These are phyloP conservation scores for Herpotrichia juniperi DNA, from an alignment of 2,329 filamentous ascomycete genomes.

Conservation along the genomic window DNA sequence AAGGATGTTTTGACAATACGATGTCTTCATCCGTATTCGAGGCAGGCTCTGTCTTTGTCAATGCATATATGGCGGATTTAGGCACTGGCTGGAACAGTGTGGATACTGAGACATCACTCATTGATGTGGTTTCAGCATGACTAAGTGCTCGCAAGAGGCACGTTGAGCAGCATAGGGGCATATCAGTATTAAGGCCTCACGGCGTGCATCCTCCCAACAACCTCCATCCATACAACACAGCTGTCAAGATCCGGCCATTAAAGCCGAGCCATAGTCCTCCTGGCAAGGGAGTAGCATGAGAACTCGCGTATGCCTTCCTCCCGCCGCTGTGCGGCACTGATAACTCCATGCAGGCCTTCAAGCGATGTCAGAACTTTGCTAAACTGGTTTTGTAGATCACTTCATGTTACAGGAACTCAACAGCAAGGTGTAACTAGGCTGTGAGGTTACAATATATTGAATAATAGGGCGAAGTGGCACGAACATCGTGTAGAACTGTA, in stretches of 20 bases:
- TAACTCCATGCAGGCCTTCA: conserved; percentile 1
- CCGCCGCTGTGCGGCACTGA: conserved; percentile 11
- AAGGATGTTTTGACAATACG: background rate
- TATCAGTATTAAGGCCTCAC: background rate
- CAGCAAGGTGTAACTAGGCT: background rate
- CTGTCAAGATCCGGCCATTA: conserved; percentile 21
- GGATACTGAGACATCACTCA: background rate
- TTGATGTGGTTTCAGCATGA: conserved; percentile 10
- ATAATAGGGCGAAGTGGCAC: conserved; percentile 10
- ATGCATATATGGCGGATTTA: background rate
- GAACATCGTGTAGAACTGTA: conserved; percentile 9
- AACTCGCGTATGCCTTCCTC: conserved; percentile 6
- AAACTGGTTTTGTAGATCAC: background rate
- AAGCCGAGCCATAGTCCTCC: conserved; percentile 12
- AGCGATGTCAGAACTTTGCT: background rate
- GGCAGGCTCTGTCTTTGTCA: background rate
- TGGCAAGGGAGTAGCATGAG: background rate
- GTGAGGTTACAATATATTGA: conserved; percentile 4
- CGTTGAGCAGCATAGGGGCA: background rate
- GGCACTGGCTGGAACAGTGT: background rate
- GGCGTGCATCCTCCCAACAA: background rate
- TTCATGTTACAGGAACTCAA: background rate
- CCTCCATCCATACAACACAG: conserved; percentile 11
- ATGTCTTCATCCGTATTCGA: background rate
- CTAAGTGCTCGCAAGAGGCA: background rate